Percentiles rank a stretch among this genome's conserved stretches.
Evolutionary conservation across 805 yeast genomes (phyloP).

Genomic region (Starmerella geochares): DNA sequence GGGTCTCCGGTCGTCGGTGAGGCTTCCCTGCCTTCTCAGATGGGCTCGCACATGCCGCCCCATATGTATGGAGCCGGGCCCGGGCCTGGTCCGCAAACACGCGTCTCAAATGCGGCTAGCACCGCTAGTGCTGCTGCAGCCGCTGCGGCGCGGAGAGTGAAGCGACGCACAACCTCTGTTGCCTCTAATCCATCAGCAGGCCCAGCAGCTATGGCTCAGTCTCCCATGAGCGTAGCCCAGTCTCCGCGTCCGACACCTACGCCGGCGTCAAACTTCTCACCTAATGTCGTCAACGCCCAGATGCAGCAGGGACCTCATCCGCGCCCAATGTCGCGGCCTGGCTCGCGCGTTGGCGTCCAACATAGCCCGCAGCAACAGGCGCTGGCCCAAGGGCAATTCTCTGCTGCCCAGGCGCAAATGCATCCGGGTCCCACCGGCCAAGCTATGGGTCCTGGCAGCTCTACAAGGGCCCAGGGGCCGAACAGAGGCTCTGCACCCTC

Average conservation of each 20-base stretch:
- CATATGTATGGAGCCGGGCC: no score
- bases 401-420: background rate
- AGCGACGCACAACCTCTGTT: background rate
- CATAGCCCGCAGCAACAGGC: conserved; percentile 3
- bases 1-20: background rate
- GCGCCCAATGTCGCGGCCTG: conserved; percentile 1
- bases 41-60: conserved; percentile 3
- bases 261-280: background rate
- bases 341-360: background rate
- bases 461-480: background rate
- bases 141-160: background rate
- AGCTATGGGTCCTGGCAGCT: background rate
- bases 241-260: background rate
- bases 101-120: background rate
- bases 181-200: background rate
- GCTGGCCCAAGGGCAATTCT: background rate
- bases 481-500: background rate
- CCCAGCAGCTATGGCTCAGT: background rate
- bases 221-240: background rate
- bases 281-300: background rate
- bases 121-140: background rate
- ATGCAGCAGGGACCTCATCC: background rate
- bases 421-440: background rate
- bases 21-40: background rate
- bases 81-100: background rate